These are phyloP conservation scores for Camellia oleifera DNA, from an alignment of 179 eudicot genomes.

Conservation along the genomic window DNA sequence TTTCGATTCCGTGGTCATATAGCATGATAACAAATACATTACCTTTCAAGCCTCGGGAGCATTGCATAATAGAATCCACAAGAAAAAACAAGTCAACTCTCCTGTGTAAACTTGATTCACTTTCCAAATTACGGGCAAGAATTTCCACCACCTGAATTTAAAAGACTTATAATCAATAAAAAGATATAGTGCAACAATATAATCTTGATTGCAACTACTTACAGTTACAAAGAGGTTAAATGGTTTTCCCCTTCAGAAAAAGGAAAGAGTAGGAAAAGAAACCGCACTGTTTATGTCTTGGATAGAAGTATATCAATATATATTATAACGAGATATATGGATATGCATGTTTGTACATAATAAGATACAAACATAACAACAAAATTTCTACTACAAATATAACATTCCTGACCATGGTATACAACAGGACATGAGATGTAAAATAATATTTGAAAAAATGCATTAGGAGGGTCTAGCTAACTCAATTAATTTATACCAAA, in stretches of 20 bases:
- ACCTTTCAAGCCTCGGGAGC: conserved; percentile 80
- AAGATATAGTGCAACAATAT: not conserved
- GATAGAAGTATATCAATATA: not conserved
- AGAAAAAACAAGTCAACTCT: conserved; percentile 94
- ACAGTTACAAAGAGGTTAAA: not conserved
- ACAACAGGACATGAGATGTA: not conserved
- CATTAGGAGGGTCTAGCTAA: not conserved
- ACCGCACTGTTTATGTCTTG: not conserved
- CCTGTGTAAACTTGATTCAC: conserved; percentile 61
- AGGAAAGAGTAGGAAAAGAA: not conserved
- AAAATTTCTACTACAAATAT: not conserved
- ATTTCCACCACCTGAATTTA: conserved; percentile 72
- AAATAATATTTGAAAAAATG: not conserved
- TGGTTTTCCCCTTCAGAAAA: not conserved
- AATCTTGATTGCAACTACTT: not conserved
- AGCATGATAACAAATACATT: conserved; percentile 9
- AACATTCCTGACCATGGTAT: not conserved
- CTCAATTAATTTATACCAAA: not conserved
- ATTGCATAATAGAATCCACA: conserved; percentile 88
- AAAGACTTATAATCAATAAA: conserved; percentile 11
- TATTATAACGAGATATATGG: not conserved
- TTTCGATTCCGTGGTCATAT: not conserved
- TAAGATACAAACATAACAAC: not conserved
- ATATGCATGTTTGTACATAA: not conserved
- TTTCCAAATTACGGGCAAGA: conserved; percentile 71